phyloP scores from a whole-genome alignment of 83 land plant species.

The Isoetes engelmannii region DNA sequence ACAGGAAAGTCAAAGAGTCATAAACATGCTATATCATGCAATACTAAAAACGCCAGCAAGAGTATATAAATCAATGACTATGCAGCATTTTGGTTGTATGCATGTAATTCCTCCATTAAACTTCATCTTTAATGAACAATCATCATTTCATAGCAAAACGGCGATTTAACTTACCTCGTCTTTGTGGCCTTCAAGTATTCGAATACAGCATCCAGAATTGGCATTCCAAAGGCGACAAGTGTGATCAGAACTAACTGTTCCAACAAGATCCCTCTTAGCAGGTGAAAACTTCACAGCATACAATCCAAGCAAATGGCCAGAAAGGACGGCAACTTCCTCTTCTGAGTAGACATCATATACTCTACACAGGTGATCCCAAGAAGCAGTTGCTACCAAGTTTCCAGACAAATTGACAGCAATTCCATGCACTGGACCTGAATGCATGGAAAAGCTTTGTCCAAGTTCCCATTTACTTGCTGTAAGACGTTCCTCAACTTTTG shows the following conservation, averaged over 20 bases:
- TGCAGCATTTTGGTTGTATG: too few species aligned
- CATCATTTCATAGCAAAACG: too few species aligned
- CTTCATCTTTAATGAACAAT: too few species aligned
- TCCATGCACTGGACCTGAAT: constrained; percentile 41
- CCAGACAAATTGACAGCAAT: constrained; percentile 38
- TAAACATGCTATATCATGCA: too few species aligned
- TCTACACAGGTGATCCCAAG: constrained; percentile 38
- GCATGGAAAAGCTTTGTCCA: constrained; percentile 28
- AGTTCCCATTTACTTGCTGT: constrained; percentile 32
- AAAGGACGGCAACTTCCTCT: constrained; percentile 34
- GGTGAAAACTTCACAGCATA: constrained; percentile 40
- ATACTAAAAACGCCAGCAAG: too few species aligned
- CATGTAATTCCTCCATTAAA: too few species aligned
- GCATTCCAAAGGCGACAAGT: constrained; percentile 38
- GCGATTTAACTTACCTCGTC: too few species aligned
- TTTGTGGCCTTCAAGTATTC: constrained; percentile 35
- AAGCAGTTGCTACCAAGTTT: constrained; percentile 37
- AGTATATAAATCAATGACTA: too few species aligned
- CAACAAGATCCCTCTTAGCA: constrained; percentile 34
- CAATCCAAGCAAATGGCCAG: constrained; percentile 32
- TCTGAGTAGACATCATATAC: constrained; percentile 34
- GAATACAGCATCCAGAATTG: constrained; percentile 27
- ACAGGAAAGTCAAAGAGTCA: background rate
- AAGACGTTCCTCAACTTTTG: constrained; percentile 31
- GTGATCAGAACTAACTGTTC: constrained; percentile 37